These are phyloP conservation scores for Nemania bipapillata DNA, from an alignment of 2,329 filamentous ascomycete species.

Conservation along the genomic window DNA sequence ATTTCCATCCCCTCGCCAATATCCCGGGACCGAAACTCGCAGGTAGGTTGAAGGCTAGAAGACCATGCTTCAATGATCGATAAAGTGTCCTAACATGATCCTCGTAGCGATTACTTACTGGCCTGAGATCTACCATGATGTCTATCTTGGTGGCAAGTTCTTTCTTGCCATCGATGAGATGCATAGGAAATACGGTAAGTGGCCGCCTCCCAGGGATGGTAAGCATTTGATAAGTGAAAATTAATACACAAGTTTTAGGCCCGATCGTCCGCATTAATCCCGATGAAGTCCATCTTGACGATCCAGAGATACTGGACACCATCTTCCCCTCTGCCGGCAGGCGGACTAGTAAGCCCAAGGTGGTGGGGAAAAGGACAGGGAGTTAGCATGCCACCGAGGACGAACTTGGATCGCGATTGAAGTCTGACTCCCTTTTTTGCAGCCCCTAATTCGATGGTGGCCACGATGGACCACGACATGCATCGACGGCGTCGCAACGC, in stretches of 20 bases:
- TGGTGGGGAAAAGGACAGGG: slow-evolving; percentile 18
- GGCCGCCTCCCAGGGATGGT: background rate
- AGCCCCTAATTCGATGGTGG: slow-evolving; percentile 12
- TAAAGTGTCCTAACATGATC: too few species aligned
- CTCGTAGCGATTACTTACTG: background rate
- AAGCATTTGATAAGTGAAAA: background rate
- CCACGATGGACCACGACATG: slow-evolving; percentile 16
- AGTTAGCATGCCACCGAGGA: slow-evolving; percentile 1
- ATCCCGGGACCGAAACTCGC: too few species aligned
- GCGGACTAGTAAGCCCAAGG: slow-evolving; percentile 28
- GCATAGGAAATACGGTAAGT: slow-evolving; percentile 34
- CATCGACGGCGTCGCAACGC: slow-evolving; percentile 20
- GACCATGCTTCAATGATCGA: too few species aligned
- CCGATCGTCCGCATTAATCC: slow-evolving; percentile 27
- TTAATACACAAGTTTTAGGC: background rate
- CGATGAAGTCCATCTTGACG: slow-evolving; percentile 24
- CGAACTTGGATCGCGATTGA: background rate
- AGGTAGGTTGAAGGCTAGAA: too few species aligned
- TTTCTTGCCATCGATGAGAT: slow-evolving; percentile 28
- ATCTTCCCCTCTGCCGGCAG: slow-evolving; percentile 2
- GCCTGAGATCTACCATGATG: slow-evolving; percentile 37
- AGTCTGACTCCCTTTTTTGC: background rate
- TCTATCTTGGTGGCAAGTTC: slow-evolving; percentile 27
- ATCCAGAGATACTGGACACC: slow-evolving; percentile 21
- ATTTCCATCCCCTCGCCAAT: too few species aligned